Base-by-base conservation (phyloP, 75 land plant genomes). In the Pinus tabuliformis region DNA sequence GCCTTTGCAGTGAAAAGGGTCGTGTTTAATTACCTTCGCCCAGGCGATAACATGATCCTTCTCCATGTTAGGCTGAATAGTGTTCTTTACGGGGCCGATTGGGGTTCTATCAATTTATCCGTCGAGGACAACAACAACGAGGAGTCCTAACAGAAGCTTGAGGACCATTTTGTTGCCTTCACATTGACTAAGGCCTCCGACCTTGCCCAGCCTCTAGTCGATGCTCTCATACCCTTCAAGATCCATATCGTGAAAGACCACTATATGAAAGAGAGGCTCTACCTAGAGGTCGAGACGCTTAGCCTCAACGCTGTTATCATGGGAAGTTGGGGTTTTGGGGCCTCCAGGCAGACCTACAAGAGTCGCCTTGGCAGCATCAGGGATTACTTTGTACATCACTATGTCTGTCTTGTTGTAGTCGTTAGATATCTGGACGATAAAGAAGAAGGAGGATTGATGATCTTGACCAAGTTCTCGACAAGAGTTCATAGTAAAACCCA, bases 191-290 rank as follows among this genome's bases (percentile, higher is more conserved):
- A 93, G 74, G 88, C 91, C 20, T 3, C 81, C 16, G 82, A 85
- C n/a, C 81, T 93, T 28, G 84, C 94, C 2, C 89, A 89, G 80
- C 95, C 95, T 0, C 74, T 93, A 28, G 80, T 82, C 9, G 94
- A 91, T 22, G 94, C 86, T 2, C 79, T 70, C 9, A 85, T 93
- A 26, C 94, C 91, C 18, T 89, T 78, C 83, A 93, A 89, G 80
- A 87, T 89, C 68, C 96, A 93, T 61, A 93, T 93, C 12, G 96
- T 93, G 18, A 93, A 93, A 78, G 94, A 93, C 66, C 96, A 93
- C 71, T 93, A 93, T 82, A 91, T 93, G 96, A 93, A 93, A 79
- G 95, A 93, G 78, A 59, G 94, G 59, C 83, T 93, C 21, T 93
- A 91, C 54, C 74, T 93, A 14, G 96, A 93, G 76, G 92, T 90